Evolutionary conservation across 805 yeast species (phyloP), one percentile per base, ranked within the genome.

Genomic region (Lipomyces spencermartinsiae): DNA sequence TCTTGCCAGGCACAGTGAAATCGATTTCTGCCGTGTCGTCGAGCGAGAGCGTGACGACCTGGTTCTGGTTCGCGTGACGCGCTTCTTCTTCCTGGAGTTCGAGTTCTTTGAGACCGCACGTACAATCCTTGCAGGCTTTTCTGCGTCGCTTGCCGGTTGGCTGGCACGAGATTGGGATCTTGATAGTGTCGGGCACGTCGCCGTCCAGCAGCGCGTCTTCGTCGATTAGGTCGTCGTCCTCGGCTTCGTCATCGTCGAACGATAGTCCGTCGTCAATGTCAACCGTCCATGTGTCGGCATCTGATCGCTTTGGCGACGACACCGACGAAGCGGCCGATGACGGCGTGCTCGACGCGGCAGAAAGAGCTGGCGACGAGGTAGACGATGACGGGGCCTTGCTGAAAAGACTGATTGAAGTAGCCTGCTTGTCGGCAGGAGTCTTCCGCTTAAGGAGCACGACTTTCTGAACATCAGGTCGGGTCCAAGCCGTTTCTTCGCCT

Each of bases 81-180:
- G 70, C 77, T 79, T 85, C 73, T 65, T 76, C 68, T 75, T 87
- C 83, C 65, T 79, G 77, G 35, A 81, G 82, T 80, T 95, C 97
- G 63, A 85, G 79, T 78, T 95, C 99, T 74, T 90, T 93, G 71
- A 95, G 83, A 6, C 99, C 99, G 82, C 99, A 95, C 0, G 98
- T 90, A 80, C 99, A 95, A 80, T 95, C 97, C 80, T 93, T 95
- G 82, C 99, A 95, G 0, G 99, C 99, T 80, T 89, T 92, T 82
- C 94, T 87, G 77, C 97, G 85, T 80, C 72, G 71, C 61, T 69
- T 69, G 25, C 68, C 68, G 14, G 56, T 29, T 5, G 71, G 68
- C 22, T 58, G 71, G 55, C 72, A 69, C 22, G 68, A 62, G 16
- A 43, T 37, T 6, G 72, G 79, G 53, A 78, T 29, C 65, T 63